phyloP scores from a whole-genome alignment of 2,329 filamentous ascomycete genomes.

The Furcasterigmium furcatum region DNA sequence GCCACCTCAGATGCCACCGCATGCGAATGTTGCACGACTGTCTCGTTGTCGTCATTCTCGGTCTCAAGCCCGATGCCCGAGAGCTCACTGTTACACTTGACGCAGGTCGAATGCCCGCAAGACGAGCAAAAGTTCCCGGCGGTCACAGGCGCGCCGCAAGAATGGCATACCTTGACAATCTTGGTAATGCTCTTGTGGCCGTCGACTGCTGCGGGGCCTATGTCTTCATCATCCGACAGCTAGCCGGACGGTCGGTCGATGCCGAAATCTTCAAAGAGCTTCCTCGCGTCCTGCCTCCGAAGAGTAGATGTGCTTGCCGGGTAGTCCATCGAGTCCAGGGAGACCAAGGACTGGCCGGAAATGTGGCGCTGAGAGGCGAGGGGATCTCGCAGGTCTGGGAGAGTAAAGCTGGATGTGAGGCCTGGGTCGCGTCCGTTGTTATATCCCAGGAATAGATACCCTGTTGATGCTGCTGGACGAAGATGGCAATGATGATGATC shows the following conservation, averaged over 20 bases:
- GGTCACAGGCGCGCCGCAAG: conserved; percentile 40
- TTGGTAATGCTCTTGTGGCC: conserved; percentile 22
- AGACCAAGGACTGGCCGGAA: conserved; percentile 9
- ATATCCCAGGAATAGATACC: conserved; percentile 2
- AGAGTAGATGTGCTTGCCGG: conserved; percentile 27
- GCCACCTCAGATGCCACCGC: background rate
- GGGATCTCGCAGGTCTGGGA: background rate
- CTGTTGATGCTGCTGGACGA: conserved; percentile 7
- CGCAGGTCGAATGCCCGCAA: conserved; percentile 50
- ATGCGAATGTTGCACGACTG: background rate
- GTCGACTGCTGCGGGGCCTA: conserved; percentile 19
- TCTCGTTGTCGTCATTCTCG: conserved; percentile 7
- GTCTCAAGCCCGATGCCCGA: conserved; percentile 7
- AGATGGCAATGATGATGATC: conserved; percentile 6
- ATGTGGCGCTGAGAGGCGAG: background rate
- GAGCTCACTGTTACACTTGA: conserved; percentile 38
- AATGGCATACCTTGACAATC: conserved; percentile 40
- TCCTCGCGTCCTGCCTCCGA: conserved; percentile 37
- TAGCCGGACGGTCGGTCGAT: conserved; percentile 42
- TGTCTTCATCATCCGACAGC: conserved; percentile 37
- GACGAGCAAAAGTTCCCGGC: conserved; percentile 36
- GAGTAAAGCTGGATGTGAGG: background rate
- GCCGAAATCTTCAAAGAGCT: conserved; percentile 43
- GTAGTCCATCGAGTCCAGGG: conserved; percentile 11
- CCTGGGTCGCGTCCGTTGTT: background rate